A percentile compares a stretch with the other conserved stretches of the same genome.
phyloP scores from a whole-genome alignment of 2,329 filamentous ascomycete genomes.

The Furcasterigmium sp. region DNA sequence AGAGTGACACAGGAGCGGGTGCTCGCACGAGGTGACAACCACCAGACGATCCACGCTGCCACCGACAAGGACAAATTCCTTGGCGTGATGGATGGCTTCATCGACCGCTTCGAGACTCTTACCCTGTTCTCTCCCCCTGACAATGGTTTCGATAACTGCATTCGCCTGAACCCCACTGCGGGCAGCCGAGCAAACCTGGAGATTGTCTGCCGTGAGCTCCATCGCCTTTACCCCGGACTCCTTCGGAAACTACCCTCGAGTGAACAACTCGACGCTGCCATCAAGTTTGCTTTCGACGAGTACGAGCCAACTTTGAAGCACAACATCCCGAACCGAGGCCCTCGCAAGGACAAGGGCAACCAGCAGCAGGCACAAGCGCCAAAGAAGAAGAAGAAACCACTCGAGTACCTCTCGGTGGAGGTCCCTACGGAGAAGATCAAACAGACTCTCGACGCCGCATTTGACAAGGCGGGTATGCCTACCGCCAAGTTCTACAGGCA shows the following conservation, averaged over 20 bases:
- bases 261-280: slow-evolving; percentile 73
- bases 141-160: slow-evolving; percentile 73
- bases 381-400: slow-evolving; percentile 37
- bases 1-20: slow-evolving; percentile 74
- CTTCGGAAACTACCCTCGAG: slow-evolving; percentile 65
- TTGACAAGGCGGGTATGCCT: slow-evolving; percentile 40
- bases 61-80: slow-evolving; percentile 70
- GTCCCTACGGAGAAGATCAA: slow-evolving; percentile 37
- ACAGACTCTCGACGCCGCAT: slow-evolving; percentile 62
- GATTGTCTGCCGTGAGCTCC: slow-evolving; percentile 65
- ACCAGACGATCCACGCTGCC: slow-evolving; percentile 92
- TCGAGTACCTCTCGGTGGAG: slow-evolving; percentile 54
- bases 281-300: slow-evolving; percentile 66
- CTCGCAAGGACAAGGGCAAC: slow-evolving; percentile 30
- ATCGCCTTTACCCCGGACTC: slow-evolving; percentile 72
- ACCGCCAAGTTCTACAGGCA: slow-evolving; percentile 67
- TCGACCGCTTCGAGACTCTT: slow-evolving; percentile 77
- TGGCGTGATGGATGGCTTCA: slow-evolving; percentile 91
- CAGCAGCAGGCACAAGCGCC: slow-evolving; percentile 23
- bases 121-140: slow-evolving; percentile 67
- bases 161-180: slow-evolving; percentile 73
- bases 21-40: slow-evolving; percentile 83
- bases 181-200: slow-evolving; percentile 86
- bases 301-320: slow-evolving; percentile 76
- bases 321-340: slow-evolving; percentile 57